A percentile compares a stretch with the other conserved stretches of the same genome.
Conservation (phyloP, 148 eudicot genomes). For the Rhododendron griersonianum region DNA sequence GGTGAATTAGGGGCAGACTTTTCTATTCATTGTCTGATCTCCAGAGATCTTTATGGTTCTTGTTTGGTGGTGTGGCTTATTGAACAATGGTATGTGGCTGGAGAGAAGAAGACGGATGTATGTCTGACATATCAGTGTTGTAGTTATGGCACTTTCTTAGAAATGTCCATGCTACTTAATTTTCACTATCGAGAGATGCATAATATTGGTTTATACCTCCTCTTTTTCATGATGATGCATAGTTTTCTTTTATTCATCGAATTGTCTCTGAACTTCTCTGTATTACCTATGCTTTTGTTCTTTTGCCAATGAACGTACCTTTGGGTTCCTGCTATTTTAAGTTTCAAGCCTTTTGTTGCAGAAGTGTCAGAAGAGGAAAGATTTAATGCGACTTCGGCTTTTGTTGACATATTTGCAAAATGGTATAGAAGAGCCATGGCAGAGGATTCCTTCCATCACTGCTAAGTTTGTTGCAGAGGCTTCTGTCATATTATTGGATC, state of each 20-base stretch:
- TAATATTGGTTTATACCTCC: not conserved
- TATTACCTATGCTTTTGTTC: not conserved
- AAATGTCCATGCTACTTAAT: not conserved
- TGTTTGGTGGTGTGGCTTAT: not conserved
- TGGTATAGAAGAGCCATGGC: slow-evolving; percentile 71
- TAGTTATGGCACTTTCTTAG: not conserved
- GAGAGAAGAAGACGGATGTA: not conserved
- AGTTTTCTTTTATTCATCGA: not conserved
- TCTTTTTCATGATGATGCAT: not conserved
- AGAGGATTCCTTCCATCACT: slow-evolving; percentile 65
- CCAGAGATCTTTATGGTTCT: not conserved
- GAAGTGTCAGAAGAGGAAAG: slow-evolving; percentile 72
- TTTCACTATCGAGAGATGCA: not conserved
- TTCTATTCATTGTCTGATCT: not conserved
- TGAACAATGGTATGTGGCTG: too few species aligned
- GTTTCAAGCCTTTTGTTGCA: slow-evolving; percentile 27
- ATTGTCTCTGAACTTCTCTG: not conserved
- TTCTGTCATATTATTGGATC: slow-evolving; percentile 71
- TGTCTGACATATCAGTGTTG: not conserved
- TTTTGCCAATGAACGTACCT: not conserved
- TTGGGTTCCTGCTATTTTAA: not conserved
- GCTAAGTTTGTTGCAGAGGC: slow-evolving; percentile 91
- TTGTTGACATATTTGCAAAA: slow-evolving; percentile 71
- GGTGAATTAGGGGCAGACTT: not conserved
- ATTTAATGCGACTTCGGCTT: slow-evolving; percentile 52